Evolutionary conservation across 2,329 filamentous ascomycete species (phyloP), one percentile per base, ranked within the genome.

Genomic region (Xylaria sp.): DNA sequence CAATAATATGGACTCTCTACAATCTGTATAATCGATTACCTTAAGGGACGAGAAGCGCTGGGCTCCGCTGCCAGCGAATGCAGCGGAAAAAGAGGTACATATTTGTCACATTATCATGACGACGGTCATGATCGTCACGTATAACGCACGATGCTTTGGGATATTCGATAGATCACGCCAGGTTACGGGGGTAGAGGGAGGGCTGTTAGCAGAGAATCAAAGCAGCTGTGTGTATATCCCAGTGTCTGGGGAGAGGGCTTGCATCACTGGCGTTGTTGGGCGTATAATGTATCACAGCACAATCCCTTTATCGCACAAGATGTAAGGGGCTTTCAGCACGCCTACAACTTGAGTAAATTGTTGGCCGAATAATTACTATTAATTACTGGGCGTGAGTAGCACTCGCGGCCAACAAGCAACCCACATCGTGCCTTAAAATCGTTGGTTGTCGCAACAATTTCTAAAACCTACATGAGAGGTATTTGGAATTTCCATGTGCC

Each of bases 1-100:
- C 74, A 85, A 86, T 74, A 86, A 86, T 66, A 78, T 79, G 73
- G 77, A 79, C 55, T 76, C 76, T 56, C 71, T 78, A 69, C 75
- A 76, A 56, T 77, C 69, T 73, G 48, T 64, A 68, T 71, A 61
- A 41, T 15, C 43, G 12, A n/a, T 15, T 28, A 31, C 13, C 9
- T 25, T 12, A 31, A 28, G 46, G 10, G 39, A 20, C 28, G 39
- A 13, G n/a, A 49, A 23, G 10, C 15, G 43, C n/a, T 23, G 13
- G 31, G 33, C 54, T 51, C n/a, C 23, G 36, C 33, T 20, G 25
- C 20, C 18, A 28, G 20, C 15, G 36, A 20, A 15, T 33, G n/a
- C 5, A n/a, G 25, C 46, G 23, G 59, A 52, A 48, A 56, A 49
- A 49, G n/a, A 46, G 46, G 39, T 6, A 31, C 15, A 57, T 23